These are phyloP conservation scores for Trichomonas tenax DNA, from an alignment of 208 protist species.

Conservation along the genomic window DNA sequence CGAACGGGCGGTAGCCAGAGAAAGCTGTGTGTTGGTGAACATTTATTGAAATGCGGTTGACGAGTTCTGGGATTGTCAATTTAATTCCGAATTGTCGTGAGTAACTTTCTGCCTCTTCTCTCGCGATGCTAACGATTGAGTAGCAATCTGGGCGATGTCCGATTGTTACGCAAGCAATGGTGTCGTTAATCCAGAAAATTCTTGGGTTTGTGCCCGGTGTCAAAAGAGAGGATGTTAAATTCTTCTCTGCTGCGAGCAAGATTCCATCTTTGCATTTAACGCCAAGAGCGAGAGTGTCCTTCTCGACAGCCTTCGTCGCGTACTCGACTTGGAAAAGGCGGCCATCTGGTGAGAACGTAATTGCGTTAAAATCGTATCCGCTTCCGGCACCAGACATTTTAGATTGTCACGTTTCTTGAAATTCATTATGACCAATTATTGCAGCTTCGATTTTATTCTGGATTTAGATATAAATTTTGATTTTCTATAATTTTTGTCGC, in stretches of 20 bases:
- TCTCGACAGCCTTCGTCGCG: conserved; percentile 91
- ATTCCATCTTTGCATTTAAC: conserved; percentile 77
- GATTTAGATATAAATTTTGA: too few relatives aligned
- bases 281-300: conserved; percentile 85
- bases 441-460: too few relatives aligned
- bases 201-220: conserved; percentile 50
- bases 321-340: conserved; percentile 93
- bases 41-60: background rate
- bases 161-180: background rate
- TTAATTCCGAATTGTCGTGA: background rate
- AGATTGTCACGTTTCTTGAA: background rate
- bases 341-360: conserved; percentile 46
- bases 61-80: background rate
- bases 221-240: conserved; percentile 75
- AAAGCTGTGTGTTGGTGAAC: background rate
- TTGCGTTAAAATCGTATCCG: conserved; percentile 18
- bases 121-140: background rate
- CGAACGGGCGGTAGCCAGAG: background rate
- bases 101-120: background rate
- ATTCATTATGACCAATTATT: background rate
- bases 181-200: background rate
- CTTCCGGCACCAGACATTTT: conserved; percentile 23
- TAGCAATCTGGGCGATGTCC: conserved; percentile 18
- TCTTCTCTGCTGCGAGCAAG: conserved; percentile 71
- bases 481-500: too few relatives aligned